Conservation (phyloP, 176 grass and related monocot species). For the Hordeum marinum region DNA sequence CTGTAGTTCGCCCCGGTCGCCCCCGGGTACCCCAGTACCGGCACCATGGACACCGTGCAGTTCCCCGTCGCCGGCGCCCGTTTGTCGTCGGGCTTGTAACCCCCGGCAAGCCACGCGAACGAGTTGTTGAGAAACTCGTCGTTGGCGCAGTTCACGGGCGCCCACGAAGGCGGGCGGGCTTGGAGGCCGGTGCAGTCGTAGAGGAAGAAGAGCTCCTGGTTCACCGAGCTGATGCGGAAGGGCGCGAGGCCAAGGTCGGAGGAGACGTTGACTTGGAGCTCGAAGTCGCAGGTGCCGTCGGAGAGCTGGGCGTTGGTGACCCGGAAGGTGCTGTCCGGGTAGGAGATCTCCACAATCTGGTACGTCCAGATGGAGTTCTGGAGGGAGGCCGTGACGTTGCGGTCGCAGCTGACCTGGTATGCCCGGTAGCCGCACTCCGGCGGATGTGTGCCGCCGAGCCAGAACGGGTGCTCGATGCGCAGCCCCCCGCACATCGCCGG, state of each 20-base stretch:
- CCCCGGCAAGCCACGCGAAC: background rate
- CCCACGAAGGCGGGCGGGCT: background rate
- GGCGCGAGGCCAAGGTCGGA: conserved; percentile 14
- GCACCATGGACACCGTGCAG: no score
- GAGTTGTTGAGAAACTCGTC: background rate
- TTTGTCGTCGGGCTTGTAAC: background rate
- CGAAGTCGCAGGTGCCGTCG: background rate
- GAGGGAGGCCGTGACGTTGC: background rate
- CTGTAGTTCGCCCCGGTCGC: no score
- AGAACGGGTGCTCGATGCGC: conserved; percentile 43
- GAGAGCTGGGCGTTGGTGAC: background rate
- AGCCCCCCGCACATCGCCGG: conserved; percentile 20
- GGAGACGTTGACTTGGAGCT: background rate
- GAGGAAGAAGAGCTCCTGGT: conserved; percentile 47
- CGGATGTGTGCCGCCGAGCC: conserved; percentile 23
- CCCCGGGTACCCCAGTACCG: no score
- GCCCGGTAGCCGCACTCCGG: conserved; percentile 21
- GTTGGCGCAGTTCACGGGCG: background rate
- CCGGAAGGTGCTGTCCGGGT: conserved; percentile 18
- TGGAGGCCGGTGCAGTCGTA: background rate
- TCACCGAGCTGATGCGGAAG: conserved; percentile 12
- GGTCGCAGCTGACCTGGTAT: conserved; percentile 18
- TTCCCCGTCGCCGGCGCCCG: no score
- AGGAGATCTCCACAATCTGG: conserved; percentile 18
- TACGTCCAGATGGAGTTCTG: background rate